These are phyloP conservation scores for Coemansia sp. DNA, from an alignment of 192 early-diverging fungal genomes.

Conservation along the genomic window DNA sequence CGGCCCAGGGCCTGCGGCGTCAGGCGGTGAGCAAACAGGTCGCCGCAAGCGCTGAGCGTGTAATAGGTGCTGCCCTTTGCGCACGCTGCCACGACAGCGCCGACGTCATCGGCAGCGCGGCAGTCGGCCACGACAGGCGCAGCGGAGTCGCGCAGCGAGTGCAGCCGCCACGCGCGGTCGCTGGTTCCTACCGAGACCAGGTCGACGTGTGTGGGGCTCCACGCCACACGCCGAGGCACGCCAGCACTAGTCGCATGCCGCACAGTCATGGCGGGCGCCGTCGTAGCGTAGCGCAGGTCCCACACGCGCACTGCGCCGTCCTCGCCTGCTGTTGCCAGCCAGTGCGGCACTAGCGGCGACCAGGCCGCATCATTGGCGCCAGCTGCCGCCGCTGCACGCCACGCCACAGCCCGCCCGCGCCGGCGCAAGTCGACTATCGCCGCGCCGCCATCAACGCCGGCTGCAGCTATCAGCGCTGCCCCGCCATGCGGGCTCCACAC, in stretches of 20 bases:
- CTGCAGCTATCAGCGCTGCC: conserved; percentile 43
- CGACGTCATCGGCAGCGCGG: conserved; percentile 48
- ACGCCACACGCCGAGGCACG: conserved; percentile 46
- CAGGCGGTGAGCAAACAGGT: conserved; percentile 48
- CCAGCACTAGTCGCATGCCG: conserved; percentile 37
- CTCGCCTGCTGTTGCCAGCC: conserved; percentile 68
- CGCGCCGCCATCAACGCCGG: conserved; percentile 38
- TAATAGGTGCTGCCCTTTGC: conserved; percentile 40
- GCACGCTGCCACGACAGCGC: conserved; percentile 33
- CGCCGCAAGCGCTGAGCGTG: conserved; percentile 51
- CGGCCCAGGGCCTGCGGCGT: conserved; percentile 15
- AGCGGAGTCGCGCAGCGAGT: conserved; percentile 39
- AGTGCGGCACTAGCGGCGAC: conserved; percentile 77
- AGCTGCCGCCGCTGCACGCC: conserved; percentile 42
- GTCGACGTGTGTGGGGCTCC: conserved; percentile 72
- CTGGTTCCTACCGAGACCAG: conserved; percentile 61
- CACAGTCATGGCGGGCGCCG: conserved; percentile 25
- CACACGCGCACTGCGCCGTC: conserved; percentile 65
- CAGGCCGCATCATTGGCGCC: conserved; percentile 59
- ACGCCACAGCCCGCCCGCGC: conserved; percentile 57
- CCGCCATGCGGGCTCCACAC: conserved; percentile 41
- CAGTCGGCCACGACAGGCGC: conserved; percentile 25
- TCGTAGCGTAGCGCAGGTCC: conserved; percentile 67
- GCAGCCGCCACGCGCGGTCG: conserved; percentile 63
- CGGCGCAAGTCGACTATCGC: conserved; percentile 51